Evolutionary conservation across 2,329 filamentous ascomycete genomes (phyloP), one percentile per base, ranked within the genome.

Genomic region (Penicillium occitanis): DNA sequence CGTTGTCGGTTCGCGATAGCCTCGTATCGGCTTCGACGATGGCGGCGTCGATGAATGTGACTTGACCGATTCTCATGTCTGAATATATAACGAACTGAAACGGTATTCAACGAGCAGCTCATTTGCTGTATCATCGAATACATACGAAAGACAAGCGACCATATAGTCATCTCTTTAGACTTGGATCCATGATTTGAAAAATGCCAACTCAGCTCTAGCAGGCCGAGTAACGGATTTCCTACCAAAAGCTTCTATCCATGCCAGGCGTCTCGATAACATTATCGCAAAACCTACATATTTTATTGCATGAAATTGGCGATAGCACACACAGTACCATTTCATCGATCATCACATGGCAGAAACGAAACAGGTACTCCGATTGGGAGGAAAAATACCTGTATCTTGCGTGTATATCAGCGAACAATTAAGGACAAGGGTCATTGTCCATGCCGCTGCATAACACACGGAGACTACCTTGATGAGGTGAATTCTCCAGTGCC

Each of bases 1-100:
- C 71, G 51, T 8, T 63, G 14, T 51, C 60, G 10, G 35, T 63
- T 40, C 60, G 48, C 8, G 60, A 63, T 42, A 63, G 33, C 35
- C 25, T 63, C 53, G 42, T 28, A 17, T n/a, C n/a, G 4, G 46
- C 60, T 10, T 37, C 46, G 25, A 40, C n/a, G 19, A 14, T 48
- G 19, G 19, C 46, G 19, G 19, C 8, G 5, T 50, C 46, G 46
- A 33, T 25, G 25, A 4, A 25, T 25, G 25, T 25, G 25, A 25
- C 25, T 25, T 25, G 25, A 25, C 25, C 25, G 25, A 25, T 25
- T 25, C 25, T 25, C 25, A 25, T 25, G 25, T 35, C 33, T 35
- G 33, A 13, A 35, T 13, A 35, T 13, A 35, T 13, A 35, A 35
- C 33, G 33, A 35, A 13, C 10, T 35, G 33, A 13, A 35, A 11